A percentile compares a stretch with the other conserved stretches of the same genome.
phyloP scores from a whole-genome alignment of 805 yeast species.

The Kodamaea kaohsiungensis region DNA sequence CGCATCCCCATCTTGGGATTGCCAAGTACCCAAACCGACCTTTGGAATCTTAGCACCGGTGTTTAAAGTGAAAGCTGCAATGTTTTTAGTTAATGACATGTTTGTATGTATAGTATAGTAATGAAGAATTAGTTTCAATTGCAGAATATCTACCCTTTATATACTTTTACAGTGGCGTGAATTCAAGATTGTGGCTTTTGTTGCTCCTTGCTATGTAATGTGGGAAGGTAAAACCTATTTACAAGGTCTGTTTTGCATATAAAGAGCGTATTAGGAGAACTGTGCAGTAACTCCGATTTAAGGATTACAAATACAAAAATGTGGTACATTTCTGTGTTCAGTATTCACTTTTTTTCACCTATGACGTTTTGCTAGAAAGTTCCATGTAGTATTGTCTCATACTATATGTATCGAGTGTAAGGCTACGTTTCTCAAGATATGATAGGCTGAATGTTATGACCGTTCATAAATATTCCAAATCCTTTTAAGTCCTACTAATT shows the following conservation, averaged over 20 bases:
- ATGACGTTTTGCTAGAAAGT: not conserved
- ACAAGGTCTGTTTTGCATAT: not conserved
- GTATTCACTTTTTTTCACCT: no score
- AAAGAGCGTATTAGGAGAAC: not conserved
- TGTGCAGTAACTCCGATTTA: not conserved
- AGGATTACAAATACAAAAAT: not conserved
- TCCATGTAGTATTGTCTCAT: not conserved
- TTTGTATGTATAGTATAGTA: not conserved
- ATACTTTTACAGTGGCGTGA: not conserved
- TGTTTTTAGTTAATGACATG: constrained; percentile 11
- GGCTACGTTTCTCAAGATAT: not conserved
- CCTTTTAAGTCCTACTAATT: no score
- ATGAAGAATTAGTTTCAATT: not conserved
- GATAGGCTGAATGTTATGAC: not conserved
- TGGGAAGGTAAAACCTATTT: not conserved
- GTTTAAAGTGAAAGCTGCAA: constrained; percentile 46
- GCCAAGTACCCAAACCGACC: constrained; percentile 77
- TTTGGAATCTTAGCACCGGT: constrained; percentile 65
- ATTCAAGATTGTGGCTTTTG: not conserved
- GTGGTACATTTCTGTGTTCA: not conserved
- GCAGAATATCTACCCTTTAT: not conserved
- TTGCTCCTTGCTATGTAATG: not conserved
- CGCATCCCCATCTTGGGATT: constrained; percentile 53
- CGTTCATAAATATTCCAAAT: no score
- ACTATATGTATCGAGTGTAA: not conserved